Evolutionary conservation across 2,329 filamentous ascomycete species (phyloP).

Genomic region (Trichoderma sp.): DNA sequence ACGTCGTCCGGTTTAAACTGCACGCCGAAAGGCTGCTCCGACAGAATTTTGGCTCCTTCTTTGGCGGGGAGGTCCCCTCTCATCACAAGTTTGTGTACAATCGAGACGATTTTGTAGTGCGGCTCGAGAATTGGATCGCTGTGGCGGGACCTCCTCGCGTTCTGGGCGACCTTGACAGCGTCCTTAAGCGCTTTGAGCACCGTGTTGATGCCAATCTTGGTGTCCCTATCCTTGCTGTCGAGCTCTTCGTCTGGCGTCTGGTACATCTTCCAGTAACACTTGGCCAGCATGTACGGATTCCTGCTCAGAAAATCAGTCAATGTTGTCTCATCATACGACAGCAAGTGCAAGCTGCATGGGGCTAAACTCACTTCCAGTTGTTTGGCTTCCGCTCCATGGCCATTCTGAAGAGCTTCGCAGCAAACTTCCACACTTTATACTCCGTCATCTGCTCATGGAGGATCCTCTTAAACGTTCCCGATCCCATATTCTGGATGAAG

Average conservation of each 20-base stretch:
- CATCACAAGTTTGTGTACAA: conserved; percentile 78
- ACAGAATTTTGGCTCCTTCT: conserved; percentile 55
- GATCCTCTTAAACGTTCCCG: conserved; percentile 55
- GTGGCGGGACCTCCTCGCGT: conserved; percentile 57
- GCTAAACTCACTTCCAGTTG: conserved; percentile 58
- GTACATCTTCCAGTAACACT: conserved; percentile 67
- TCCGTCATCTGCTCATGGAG: conserved; percentile 60
- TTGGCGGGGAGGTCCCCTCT: conserved; percentile 51
- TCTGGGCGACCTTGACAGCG: conserved; percentile 53
- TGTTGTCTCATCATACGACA: neutral
- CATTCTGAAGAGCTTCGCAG: conserved; percentile 58
- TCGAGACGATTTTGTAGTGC: conserved; percentile 85
- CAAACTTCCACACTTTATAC: conserved; percentile 65
- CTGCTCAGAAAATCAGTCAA: conserved; percentile 35
- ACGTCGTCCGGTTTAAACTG: conserved; percentile 40
- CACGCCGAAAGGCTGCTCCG: conserved; percentile 57
- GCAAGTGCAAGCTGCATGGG: neutral
- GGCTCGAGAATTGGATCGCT: conserved; percentile 85
- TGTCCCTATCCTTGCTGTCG: conserved; percentile 46
- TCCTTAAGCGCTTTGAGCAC: conserved; percentile 56
- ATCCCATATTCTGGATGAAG: conserved; percentile 55
- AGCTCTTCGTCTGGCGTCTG: conserved; percentile 51
- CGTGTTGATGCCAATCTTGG: conserved; percentile 40
- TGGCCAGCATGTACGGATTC: conserved; percentile 62
- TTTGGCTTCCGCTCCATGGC: conserved; percentile 57